Percentiles rank a stretch among this genome's conserved stretches.
These are phyloP conservation scores for Solanum chilense DNA, from an alignment of 257 asterid genomes.

Conservation along the genomic window DNA sequence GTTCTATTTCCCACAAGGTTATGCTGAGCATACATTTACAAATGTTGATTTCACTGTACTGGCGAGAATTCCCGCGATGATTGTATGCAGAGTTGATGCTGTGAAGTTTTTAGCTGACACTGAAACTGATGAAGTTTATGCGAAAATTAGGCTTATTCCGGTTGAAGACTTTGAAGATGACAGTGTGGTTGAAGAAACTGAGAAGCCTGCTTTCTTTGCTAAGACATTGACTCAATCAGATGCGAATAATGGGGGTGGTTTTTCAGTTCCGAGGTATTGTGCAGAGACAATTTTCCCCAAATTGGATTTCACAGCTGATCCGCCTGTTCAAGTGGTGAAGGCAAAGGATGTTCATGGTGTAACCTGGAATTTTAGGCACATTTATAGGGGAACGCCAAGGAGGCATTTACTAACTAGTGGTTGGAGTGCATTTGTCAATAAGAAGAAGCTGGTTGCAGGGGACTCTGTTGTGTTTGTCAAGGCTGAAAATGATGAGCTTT, in stretches of 20 bases:
- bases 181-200: constrained; percentile 8
- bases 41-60: constrained; percentile 37
- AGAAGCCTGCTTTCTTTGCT: constrained; percentile 17
- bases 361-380: constrained; percentile 59
- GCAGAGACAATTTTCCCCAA: constrained; percentile 23
- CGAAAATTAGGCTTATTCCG: constrained; percentile 17
- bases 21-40: constrained; percentile 43
- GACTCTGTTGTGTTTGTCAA: constrained; percentile 14
- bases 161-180: constrained; percentile 9
- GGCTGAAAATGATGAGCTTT: constrained; percentile 2
- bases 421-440: constrained; percentile 56
- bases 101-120: constrained; percentile 45
- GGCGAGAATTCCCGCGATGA: constrained; percentile 33
- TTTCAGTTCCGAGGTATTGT: constrained; percentile 26
- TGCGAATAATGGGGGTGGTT: constrained; percentile 34
- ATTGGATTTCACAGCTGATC: constrained; percentile 20
- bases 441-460: constrained; percentile 16
- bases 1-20: constrained; percentile 59
- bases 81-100: constrained; percentile 42
- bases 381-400: constrained; percentile 52
- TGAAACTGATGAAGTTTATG: constrained; percentile 25
- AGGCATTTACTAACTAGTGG: constrained; percentile 70
- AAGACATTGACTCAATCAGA: constrained; percentile 32
- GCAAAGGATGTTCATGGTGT: constrained; percentile 28
- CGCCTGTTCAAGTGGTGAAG: constrained; percentile 25